Evolutionary conservation across 345 rosid genomes (phyloP), one percentile per base, ranked within the genome.

Genomic region (Psidium guajava): DNA sequence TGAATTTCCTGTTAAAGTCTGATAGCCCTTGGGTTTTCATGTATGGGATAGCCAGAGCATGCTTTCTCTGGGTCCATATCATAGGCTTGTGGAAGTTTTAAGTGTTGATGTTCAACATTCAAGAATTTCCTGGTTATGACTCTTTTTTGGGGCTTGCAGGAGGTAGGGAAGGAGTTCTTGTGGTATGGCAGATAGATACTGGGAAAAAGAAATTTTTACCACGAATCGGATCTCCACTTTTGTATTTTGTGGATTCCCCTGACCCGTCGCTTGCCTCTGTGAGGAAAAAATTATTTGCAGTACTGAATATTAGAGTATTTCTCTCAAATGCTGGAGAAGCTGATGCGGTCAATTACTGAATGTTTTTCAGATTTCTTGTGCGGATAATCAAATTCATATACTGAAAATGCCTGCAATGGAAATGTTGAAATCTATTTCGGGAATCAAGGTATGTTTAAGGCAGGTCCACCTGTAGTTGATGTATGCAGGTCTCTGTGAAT

Each of bases 151-250:
- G 51, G 49, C 86, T 25, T 89, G 85, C 89, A 96, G 99, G 99
- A 88, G 99, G 99, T 85, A 93, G 91, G 84, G 99, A 97, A 93
- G 99, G 99, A 50, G 99, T 96, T 74, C 95, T 97, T 84, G 99
- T 97, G 54, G 99, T 96, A 87, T 97, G 99, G 99, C 99, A 94
- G 87, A 85, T 97, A 84, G 99, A 97, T 87, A 93, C 99, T 2
- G 98, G 99, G 90, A 96, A 94, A 93, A 96, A 97, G 93, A 97
- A 95, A 53, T 97, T 93, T 83, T 88, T 97, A 87, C 99, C 99
- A 32, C 91, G 99, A 82, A 94, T 97, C 42, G 99, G 99, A 40
- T 95, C 99, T 87, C 98, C 99, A 75, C 94, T 97, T 84, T 82
- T 93, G 83, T 93, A 91, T 88, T 95, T 90, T 87, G 90, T 89